Base-by-base conservation (phyloP, 192 early-diverging fungal genomes). In the Polychytrium aggregatum region DNA sequence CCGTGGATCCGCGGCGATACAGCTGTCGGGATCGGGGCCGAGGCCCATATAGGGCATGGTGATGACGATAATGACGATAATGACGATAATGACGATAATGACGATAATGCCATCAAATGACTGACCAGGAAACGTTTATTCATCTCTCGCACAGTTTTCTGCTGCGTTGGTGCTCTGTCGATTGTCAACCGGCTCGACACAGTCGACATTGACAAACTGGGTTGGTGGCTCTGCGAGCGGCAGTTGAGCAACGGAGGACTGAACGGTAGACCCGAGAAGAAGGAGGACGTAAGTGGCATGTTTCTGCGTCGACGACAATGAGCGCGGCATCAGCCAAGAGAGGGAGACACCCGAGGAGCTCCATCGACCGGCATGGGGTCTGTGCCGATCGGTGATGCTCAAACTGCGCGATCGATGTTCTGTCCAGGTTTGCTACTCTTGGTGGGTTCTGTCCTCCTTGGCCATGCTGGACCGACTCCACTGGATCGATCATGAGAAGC, bases 211-310 rank as follows among this genome's bases (percentile, higher is more conserved):
- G 90, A 95, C 37, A 58, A 82, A 27, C 71, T 98, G 17, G 84
- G 84, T 25, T 84, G 83, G 78, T 98, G 95, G 95, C 67, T 98
- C 28, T 81, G 86, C 33, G 91, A 95, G 52, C 74, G 95, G 39
- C 95, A 98, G 65, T 66, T 98, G 17, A 74, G 70, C 50, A 84
- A 77, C 24, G 95, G 95, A 24, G 95, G 95, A 11, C 64, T 98
- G 40, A 98, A 97, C 59, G 95, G 92, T 0, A 74, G 95, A 22
- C 92, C 95, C 1, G 86, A 98, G 63, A 98, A 98, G 64, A 66
- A 95, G 17, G 88, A 86, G 44, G 92, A 98, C 59, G 91, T 88
- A 64, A 48, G 71, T 59, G 8, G 11, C 42, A 16, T n/a, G n/a
- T n/a, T n/a, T n/a, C n/a, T n/a, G n/a, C n/a, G n/a, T n/a, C n/a